phyloP scores from a whole-genome alignment of 2,329 filamentous ascomycete species.

The Dactylellina sp. region DNA sequence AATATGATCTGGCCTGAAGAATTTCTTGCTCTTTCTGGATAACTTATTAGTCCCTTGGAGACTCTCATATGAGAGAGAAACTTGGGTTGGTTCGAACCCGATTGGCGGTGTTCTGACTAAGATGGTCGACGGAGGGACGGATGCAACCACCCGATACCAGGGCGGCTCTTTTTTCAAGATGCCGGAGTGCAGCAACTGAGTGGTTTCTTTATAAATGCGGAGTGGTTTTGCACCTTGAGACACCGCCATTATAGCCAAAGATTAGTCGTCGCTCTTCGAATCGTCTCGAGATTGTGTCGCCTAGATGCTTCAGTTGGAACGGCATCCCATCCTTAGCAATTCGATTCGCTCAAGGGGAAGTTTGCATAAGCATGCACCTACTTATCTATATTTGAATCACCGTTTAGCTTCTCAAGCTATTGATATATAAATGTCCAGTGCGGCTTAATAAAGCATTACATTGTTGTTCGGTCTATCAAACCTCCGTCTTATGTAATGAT shows the following conservation, averaged over 20 bases:
- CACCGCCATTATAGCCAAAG: slow-evolving; percentile 62
- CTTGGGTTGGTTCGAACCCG: slow-evolving; percentile 63
- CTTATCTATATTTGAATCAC: no score
- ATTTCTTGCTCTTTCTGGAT: slow-evolving; percentile 67
- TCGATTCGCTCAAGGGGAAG: no score
- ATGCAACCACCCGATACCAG: slow-evolving; percentile 71
- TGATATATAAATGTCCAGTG: no score
- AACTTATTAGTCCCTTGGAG: slow-evolving; percentile 62
- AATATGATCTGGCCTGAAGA: slow-evolving; percentile 84
- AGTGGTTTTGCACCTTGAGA: slow-evolving; percentile 64
- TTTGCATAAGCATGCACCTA: no score
- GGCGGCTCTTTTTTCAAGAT: slow-evolving; percentile 65
- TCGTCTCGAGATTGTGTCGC: background rate
- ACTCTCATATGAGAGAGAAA: slow-evolving; percentile 64
- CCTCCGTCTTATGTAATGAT: no score
- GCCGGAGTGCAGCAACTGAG: slow-evolving; percentile 66
- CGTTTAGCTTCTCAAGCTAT: no score
- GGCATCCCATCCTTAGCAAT: no score
- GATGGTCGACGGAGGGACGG: slow-evolving; percentile 72
- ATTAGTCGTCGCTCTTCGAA: background rate
- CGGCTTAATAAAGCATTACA: no score
- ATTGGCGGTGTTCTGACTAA: slow-evolving; percentile 71
- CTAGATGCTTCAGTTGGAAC: no score
- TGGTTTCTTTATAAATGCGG: slow-evolving; percentile 69
- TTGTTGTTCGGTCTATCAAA: no score